Evolutionary conservation across 257 asterid genomes (phyloP).

Genomic region (Capsicum rhomboideum): DNA sequence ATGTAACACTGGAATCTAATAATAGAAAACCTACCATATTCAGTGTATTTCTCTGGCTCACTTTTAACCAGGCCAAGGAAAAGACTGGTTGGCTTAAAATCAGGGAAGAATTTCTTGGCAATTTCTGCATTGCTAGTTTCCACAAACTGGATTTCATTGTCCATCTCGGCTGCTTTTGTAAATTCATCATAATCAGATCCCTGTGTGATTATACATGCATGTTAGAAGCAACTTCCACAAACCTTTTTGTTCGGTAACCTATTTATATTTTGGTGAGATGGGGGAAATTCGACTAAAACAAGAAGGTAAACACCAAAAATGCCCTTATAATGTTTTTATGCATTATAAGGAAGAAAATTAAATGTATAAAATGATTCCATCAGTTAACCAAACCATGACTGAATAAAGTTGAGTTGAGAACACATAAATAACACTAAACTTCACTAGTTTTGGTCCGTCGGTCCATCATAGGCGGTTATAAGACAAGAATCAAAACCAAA

Average conservation of each 20-base stretch:
- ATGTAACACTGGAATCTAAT: background rate
- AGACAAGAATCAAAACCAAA: background rate
- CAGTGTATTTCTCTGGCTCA: constrained; percentile 72
- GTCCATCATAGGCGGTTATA: background rate
- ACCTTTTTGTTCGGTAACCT: background rate
- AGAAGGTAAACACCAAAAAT: background rate
- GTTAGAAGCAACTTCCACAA: background rate
- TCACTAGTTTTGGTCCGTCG: background rate
- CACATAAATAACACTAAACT: background rate
- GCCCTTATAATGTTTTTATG: background rate
- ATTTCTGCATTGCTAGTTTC: constrained; percentile 63
- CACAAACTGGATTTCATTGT: constrained; percentile 77
- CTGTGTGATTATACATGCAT: constrained; percentile 28
- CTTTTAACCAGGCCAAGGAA: constrained; percentile 79
- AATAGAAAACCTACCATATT: constrained; percentile 51
- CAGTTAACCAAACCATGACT: background rate
- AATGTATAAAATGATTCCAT: background rate
- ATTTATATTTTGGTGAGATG: background rate
- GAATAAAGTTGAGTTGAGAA: background rate
- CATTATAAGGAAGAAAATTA: background rate
- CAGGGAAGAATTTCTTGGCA: constrained; percentile 51
- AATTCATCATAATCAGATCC: constrained; percentile 69
- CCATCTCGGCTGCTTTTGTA: constrained; percentile 65
- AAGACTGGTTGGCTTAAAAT: constrained; percentile 19
- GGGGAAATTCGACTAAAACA: background rate